Conservation (phyloP, 345 rosid species). For the Syzygium jambos region DNA sequence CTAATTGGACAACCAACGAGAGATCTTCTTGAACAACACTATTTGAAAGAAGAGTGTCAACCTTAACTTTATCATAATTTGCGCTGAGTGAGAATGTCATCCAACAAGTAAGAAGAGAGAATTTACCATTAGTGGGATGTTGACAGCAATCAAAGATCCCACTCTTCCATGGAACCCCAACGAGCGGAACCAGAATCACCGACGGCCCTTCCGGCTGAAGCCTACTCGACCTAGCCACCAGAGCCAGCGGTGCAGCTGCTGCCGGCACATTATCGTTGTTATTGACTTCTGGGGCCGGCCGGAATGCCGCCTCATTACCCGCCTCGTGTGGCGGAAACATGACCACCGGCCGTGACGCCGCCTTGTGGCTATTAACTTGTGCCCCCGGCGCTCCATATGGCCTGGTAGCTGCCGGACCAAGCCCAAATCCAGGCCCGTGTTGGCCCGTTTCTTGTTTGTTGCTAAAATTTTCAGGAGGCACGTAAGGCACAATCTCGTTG, state of each 20-base stretch:
- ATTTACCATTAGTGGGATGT: not conserved
- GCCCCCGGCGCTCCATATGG: not conserved
- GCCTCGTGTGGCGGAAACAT: not conserved
- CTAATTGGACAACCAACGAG: not conserved
- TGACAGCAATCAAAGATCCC: conserved; percentile 1
- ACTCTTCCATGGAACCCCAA: not conserved
- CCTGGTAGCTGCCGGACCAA: not conserved
- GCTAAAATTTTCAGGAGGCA: not conserved
- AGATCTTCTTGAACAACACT: not conserved
- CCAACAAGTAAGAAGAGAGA: not conserved
- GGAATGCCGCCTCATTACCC: too few species aligned
- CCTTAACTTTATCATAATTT: not conserved
- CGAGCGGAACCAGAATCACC: not conserved
- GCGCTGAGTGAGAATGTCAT: too few species aligned
- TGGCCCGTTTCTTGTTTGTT: not conserved
- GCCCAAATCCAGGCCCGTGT: not conserved
- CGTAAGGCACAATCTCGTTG: not conserved
- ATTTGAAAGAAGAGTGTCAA: not conserved
- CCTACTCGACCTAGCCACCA: not conserved
- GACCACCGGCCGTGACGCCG: not conserved
- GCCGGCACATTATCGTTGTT: fast-evolving
- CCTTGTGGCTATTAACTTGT: not conserved
- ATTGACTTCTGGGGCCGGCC: not conserved
- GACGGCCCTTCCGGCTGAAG: not conserved
- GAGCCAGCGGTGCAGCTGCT: not conserved